Conservation (phyloP, 2,329 filamentous ascomycete genomes). For the Diaporthe vaccinii region DNA sequence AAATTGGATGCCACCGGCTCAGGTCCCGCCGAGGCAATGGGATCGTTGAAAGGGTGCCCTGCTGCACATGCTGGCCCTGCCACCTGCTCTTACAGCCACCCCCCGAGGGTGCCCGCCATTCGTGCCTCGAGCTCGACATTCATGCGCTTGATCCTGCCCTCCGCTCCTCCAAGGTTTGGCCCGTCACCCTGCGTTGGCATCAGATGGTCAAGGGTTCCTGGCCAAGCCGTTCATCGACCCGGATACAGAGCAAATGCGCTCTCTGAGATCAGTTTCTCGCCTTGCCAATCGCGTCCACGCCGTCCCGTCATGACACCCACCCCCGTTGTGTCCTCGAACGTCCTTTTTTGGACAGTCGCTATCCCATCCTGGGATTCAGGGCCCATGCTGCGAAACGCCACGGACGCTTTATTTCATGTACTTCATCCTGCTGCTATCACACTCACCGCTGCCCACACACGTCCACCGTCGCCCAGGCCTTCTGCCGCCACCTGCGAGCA, state of each 20-base stretch:
- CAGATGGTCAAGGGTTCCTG: slow-evolving; percentile 36
- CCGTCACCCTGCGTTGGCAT: slow-evolving; percentile 35
- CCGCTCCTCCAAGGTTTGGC: slow-evolving; percentile 25
- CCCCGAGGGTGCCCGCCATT: slow-evolving; percentile 13
- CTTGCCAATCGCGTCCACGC: slow-evolving; percentile 20
- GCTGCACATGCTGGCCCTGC: slow-evolving; percentile 23
- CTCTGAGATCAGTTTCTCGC: slow-evolving; percentile 27
- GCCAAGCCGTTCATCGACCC: slow-evolving; percentile 17
- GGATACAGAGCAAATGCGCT: slow-evolving; percentile 1
- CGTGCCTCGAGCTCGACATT: slow-evolving; percentile 24
- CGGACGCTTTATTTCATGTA: slow-evolving; percentile 32
- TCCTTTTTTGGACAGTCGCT: slow-evolving; percentile 18
- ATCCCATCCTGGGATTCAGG: slow-evolving; percentile 23
- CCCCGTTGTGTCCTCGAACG: slow-evolving; percentile 19
- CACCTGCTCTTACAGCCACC: slow-evolving; percentile 10
- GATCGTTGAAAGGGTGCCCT: slow-evolving; percentile 30
- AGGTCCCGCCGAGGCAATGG: slow-evolving; percentile 31
- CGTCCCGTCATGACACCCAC: slow-evolving; percentile 23
- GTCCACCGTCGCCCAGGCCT: slow-evolving; percentile 22
- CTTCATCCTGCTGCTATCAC: slow-evolving; percentile 29
- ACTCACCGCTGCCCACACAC: slow-evolving; percentile 30
- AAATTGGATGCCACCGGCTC: slow-evolving; percentile 31
- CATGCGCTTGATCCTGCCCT: slow-evolving; percentile 32
- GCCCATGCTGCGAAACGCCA: slow-evolving; percentile 29
- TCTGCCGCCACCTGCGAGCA: slow-evolving; percentile 28